Conservation (phyloP, 306 rosid species). For the Sicyos edulis region DNA sequence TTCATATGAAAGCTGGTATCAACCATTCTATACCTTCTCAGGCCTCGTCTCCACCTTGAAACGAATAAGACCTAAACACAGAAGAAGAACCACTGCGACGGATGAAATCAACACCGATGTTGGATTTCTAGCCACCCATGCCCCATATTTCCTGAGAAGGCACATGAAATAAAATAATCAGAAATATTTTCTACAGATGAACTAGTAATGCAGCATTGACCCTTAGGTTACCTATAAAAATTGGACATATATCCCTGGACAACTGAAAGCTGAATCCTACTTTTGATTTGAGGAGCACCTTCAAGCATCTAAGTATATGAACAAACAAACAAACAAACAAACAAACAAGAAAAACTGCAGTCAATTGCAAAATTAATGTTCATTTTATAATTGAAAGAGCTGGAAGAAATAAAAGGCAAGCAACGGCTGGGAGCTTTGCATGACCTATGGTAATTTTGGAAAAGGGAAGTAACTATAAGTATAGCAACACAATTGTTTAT, state of each 20-base stretch:
- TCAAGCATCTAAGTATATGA: constrained; percentile 52
- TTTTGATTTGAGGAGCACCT: constrained; percentile 48
- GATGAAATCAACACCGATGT: constrained; percentile 63
- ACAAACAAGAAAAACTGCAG: not conserved
- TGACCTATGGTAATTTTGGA: not conserved
- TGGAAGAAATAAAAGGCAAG: constrained; percentile 5
- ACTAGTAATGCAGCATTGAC: constrained; percentile 15
- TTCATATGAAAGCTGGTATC: not conserved
- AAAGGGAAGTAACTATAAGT: not conserved
- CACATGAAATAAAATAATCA: not conserved
- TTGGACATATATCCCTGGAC: constrained; percentile 90
- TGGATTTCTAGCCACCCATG: constrained; percentile 84
- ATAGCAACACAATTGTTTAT: not conserved
- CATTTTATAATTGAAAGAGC: not conserved
- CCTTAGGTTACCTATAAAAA: constrained; percentile 53
- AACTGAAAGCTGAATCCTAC: constrained; percentile 58
- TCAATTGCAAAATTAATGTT: not conserved
- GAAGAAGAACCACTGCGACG: constrained; percentile 58
- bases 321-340: not conserved
- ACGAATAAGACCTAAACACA: constrained; percentile 79
- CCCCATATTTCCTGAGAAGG: constrained; percentile 72
- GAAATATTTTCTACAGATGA: not conserved
- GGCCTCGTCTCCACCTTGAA: constrained; percentile 96
- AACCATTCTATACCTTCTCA: constrained; percentile 54
- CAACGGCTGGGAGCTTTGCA: not conserved